These are phyloP conservation scores for Epichloe aotearoae DNA, from an alignment of 2,329 filamentous ascomycete species.

Conservation along the genomic window DNA sequence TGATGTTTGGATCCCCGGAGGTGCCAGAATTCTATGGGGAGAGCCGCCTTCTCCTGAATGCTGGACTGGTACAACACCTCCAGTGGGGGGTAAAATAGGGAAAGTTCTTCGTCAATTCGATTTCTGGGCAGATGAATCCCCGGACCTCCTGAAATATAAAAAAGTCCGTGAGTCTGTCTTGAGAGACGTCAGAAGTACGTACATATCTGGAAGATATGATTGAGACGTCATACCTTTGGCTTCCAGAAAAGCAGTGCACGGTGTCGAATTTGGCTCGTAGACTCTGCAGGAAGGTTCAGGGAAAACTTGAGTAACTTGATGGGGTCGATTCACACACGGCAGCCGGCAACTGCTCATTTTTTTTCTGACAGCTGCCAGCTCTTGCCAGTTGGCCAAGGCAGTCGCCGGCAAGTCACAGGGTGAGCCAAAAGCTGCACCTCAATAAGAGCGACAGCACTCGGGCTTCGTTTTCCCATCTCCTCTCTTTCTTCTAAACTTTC, in stretches of 20 bases:
- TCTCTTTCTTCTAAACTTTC: background rate
- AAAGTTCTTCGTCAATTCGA: constrained; percentile 10
- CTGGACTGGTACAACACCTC: constrained; percentile 2
- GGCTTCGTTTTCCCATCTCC: background rate
- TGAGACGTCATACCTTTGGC: too few relatives aligned
- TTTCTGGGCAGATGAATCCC: constrained; percentile 10
- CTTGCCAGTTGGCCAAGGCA: background rate
- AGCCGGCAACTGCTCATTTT: background rate
- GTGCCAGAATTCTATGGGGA: constrained; percentile 8
- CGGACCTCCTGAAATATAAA: constrained; percentile 8
- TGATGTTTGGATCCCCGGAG: constrained; percentile 10
- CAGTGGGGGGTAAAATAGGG: constrained; percentile 10
- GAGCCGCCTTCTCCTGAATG: background rate
- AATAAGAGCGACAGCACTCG: too few relatives aligned
- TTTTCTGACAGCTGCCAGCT: background rate
- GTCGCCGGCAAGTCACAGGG: background rate
- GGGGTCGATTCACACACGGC: too few relatives aligned
- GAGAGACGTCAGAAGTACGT: constrained; percentile 7
- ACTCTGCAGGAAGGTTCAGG: too few relatives aligned
- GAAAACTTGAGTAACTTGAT: too few relatives aligned
- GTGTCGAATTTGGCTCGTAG: too few relatives aligned
- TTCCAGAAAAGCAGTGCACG: too few relatives aligned
- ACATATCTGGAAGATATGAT: background rate
- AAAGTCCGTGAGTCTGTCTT: constrained; percentile 7
- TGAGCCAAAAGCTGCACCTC: background rate